Evolutionary conservation across 2,329 filamentous ascomycete species (phyloP), one percentile per base, ranked within the genome.

Genomic region (Piedraia hortae): DNA sequence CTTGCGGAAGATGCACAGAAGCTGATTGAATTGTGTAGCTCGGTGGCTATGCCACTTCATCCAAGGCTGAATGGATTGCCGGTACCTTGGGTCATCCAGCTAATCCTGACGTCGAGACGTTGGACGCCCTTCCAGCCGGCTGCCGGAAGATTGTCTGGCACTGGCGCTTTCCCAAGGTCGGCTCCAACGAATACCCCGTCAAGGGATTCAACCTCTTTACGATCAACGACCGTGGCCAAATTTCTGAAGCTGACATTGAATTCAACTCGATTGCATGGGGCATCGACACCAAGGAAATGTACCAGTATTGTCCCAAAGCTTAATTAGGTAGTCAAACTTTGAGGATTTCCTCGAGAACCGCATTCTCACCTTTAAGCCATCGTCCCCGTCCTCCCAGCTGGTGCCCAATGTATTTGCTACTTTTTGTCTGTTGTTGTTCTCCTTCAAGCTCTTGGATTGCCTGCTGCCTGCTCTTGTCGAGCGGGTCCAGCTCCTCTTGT

Each of bases 311-410:
- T n/a, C n/a, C n/a, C n/a, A n/a, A n/a, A n/a, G n/a, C n/a, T n/a
- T n/a, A n/a, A n/a, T n/a, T n/a, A n/a, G n/a, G n/a, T n/a, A n/a
- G 8, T 42, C 30, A 42, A 2, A 64, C 48, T 31, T 65, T 62
- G 32, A 77, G 38, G 45, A 72, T 62, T 26, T 59, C 53, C 36
- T 49, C 62, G 41, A 78, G 41, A 8, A 46, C 56, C 5, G 50
- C 47, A 37, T 77, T 70, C n/a, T 62, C 63, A 10, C 65, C 66
- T 31, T 62, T 59, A 46, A 66, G 64, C 73, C 73, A 82, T 31
- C 71, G 53, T 4, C 68, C 73, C 33, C 64, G 57, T 43, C 73
- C 67, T 41, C 80, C 73, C 14, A 78, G 42, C 35, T 80, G 70
- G 34, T 77, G 71, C 9, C 63, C 62, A 18, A 64, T 59, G 9